Base-by-base conservation (phyloP, 139 green algal species). In the Chlamydomonas sp. region DNA sequence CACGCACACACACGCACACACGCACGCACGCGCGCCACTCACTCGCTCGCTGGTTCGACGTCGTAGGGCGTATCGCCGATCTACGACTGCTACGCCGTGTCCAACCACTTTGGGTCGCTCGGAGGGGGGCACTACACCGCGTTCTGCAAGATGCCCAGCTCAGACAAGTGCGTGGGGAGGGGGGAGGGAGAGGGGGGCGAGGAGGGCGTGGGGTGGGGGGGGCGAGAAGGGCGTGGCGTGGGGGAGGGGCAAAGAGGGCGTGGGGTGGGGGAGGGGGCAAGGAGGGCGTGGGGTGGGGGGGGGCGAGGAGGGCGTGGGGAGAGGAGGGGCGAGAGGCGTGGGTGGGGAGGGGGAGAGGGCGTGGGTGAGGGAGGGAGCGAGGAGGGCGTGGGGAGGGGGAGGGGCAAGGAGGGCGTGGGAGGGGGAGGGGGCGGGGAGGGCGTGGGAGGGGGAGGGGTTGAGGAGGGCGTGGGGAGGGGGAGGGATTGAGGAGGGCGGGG, bases 121-220 rank as follows among this genome's bases (percentile, higher is more conserved):
- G 92, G 93, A 28, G 92, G 93, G 0, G 94, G 94, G 4, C 94
- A 98, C 82, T 98, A 98, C 86, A 98, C 91, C 0, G 94, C 94
- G 0, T 95, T 86, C 63, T 83, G 71, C 29, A 78, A 87, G 48
- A 68, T 88, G 79, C 35, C 58, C 30, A 54, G 73, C 26, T 10
- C 28, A 36, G 1, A 80, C 72, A 63, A 67, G 33, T 43, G 28
- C 5, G 30, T 68, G 43, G 57, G 57, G 43, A 20, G 13, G 43
- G 43, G 43, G 43, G 43, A 20, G 43, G 43, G 13, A 54, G 37
- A 70, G 36, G 65, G 73, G 13, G 43, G 34, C n/a, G 2, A 78
- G 74, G 62, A 61, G 26, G 43, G 13, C 20, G 13, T 54, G 43
- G 57, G 57, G 43, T 13, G 13, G 43, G 43, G 43, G 43, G 43